phyloP scores from a whole-genome alignment of 257 asterid species.

The Gentiana macrophylla region DNA sequence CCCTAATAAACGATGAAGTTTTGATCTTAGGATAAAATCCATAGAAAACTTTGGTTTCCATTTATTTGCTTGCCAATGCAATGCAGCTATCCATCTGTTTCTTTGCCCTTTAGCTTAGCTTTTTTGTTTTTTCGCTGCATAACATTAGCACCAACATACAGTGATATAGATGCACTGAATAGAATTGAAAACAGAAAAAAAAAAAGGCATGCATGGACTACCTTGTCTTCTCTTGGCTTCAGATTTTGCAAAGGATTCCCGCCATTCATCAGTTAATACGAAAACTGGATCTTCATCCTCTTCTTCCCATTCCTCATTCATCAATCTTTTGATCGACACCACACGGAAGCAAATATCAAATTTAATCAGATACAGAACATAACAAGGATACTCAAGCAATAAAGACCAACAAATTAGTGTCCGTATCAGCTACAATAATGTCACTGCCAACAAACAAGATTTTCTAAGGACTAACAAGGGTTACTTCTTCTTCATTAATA shows the following conservation, averaged over 20 bases:
- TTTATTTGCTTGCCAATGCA: not conserved
- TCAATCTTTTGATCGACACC: slow-evolving; percentile 15
- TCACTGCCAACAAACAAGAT: too few relatives aligned
- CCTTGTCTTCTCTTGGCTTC: slow-evolving; percentile 80
- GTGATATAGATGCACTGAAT: not conserved
- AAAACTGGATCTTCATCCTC: slow-evolving; percentile 63
- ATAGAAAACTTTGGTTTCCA: not conserved
- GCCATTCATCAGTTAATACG: slow-evolving; percentile 88
- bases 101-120: slow-evolving; percentile 36
- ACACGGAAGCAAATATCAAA: not conserved
- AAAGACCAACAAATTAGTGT: too few relatives aligned
- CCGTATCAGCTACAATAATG: too few relatives aligned
- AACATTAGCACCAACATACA: slow-evolving; percentile 11
- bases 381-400: too few relatives aligned
- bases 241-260: slow-evolving; percentile 79
- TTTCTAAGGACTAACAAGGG: too few relatives aligned
- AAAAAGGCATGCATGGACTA: slow-evolving; percentile 8
- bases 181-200: not conserved
- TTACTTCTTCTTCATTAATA: too few relatives aligned
- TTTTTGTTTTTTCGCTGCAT: slow-evolving; percentile 47
- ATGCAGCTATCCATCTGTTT: slow-evolving; percentile 3
- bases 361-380: not conserved
- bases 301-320: slow-evolving; percentile 26
- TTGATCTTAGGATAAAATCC: not conserved
- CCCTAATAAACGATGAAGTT: too few relatives aligned